Base-by-base conservation (phyloP, 352 stramenopile species). In the Phytophthora rubi region DNA sequence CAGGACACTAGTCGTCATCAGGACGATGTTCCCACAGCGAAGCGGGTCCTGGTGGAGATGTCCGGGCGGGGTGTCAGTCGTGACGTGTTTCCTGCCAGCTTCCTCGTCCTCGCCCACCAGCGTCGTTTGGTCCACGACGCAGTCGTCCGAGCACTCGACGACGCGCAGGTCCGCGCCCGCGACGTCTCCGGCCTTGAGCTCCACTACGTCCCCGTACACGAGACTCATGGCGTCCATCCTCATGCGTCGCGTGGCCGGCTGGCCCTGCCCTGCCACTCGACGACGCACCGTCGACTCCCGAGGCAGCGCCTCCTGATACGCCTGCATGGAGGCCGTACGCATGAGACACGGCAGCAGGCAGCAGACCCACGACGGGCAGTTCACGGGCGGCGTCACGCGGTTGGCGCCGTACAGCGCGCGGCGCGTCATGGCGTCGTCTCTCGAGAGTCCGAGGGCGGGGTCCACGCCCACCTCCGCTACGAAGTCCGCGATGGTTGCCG, bases 361-460 rank as follows among this genome's bases (percentile, higher is more conserved):
- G 71, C 96, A 99, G 16, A 98, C 71, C 95, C 94, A 98, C 42
- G 92, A 93, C 6, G 96, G 96, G 65, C 95, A 98, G 68, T 98
- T 89, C 3, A 98, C 83, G 1, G 96, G 96, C 37, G 93, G 91
- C 47, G 85, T 88, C 59, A 98, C 87, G 45, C 87, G 81, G 75
- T 99, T 99, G 39, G 93, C 79, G 30, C 91, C 93, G 75, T 92
- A 89, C 21, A 92, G 62, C 16, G 71, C 51, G 26, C 85, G 83
- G 2, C 88, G 80, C 47, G 80, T 77, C 76, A 93, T 91, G 44
- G 86, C 89, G 59, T 92, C 86, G 48, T 93, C 83, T 8, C 87
- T 83, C 32, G 85, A 86, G 45, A 95, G 82, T 0, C 89, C 88
- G 13, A 76, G 65, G 5, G 68, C 39, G 10, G 83, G 75, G 32